Base-by-base conservation (phyloP, 352 stramenopile species). In the Globisporangium iwayamae region DNA sequence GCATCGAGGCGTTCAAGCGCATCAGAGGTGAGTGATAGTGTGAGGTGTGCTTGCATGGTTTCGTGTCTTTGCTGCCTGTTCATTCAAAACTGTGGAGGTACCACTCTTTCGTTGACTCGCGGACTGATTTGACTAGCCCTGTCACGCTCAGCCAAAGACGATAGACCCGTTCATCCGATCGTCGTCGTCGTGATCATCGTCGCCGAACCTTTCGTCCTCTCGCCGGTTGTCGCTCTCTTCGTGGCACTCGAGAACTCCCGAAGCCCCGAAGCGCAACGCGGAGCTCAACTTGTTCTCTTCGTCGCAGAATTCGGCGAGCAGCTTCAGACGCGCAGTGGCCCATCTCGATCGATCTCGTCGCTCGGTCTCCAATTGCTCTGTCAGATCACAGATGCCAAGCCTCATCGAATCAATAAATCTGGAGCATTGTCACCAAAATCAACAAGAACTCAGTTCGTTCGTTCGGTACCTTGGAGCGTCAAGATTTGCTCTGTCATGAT, bases 301-400 rank as follows among this genome's bases (percentile, higher is more conserved):
- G 56, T 93, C 84, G 34, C 84, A 93, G 60, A 93, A 93, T 63
- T 91, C 81, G 14, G 82, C 82, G 7, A 93, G 70, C 45, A 93
- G 67, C 66, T 90, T 86, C 10, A 93, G 70, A 18, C 84, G 71
- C 36, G 80, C 75, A 18, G 78, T 85, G 5, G 84, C 84, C 82
- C 84, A 93, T 10, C 74, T 72, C 50, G 79, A 85, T 22, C 84
- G 73, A 36, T 93, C 84, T 60, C 72, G 76, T 14, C 81, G 73
- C 48, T 93, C 84, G 0, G 62, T 73, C 48, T 88, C 78, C 10
- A 93, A 62, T 78, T 86, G 79, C n/a, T 85, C 81, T 92, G 53
- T 20, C 14, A 3, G 22, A 11, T 6, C 16, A 18, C 13, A 46
- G 39, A n/a, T 46, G 1, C 38, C 38, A 11, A 46, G 13, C 18